phyloP scores from a whole-genome alignment of 768 basidiomycete species.

The Termitomyces sp. region DNA sequence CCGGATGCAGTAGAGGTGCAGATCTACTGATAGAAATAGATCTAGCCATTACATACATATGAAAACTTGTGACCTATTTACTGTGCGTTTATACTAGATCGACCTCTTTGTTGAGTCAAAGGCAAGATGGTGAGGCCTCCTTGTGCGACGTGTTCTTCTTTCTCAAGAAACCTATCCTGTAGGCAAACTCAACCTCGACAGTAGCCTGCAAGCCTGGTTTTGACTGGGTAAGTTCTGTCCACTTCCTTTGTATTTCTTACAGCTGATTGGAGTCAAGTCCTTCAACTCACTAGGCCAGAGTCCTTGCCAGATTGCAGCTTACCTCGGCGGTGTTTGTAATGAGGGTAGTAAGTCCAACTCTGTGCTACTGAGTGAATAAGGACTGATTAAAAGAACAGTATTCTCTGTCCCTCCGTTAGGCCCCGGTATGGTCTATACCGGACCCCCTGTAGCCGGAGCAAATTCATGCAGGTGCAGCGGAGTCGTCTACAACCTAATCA shows the following conservation, averaged over 20 bases:
- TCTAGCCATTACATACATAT: not conserved
- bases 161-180: not conserved
- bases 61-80: not conserved
- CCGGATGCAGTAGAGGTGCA: conserved; percentile 1
- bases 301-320: conserved; percentile 40
- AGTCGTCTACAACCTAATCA: conserved; percentile 45
- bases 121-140: conserved; percentile 9
- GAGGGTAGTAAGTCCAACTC: conserved; percentile 23
- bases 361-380: not conserved
- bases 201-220: conserved; percentile 11
- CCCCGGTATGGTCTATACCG: conserved; percentile 26
- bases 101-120: not conserved
- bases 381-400: conserved; percentile 14
- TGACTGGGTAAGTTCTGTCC: conserved; percentile 5
- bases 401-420: conserved; percentile 29
- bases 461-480: conserved; percentile 46
- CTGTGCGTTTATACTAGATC: not conserved
- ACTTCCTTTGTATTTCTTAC: not conserved
- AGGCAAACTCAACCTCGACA: conserved; percentile 14
- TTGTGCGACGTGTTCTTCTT: not conserved
- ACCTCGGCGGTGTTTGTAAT: conserved; percentile 34
- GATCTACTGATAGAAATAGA: not conserved
- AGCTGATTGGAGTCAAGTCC: conserved; percentile 21
- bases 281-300: conserved; percentile 32
- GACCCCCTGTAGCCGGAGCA: conserved; percentile 25